Evolutionary conservation across 441 rosid species (phyloP).

Genomic region (Adansonia madagascariensis): DNA sequence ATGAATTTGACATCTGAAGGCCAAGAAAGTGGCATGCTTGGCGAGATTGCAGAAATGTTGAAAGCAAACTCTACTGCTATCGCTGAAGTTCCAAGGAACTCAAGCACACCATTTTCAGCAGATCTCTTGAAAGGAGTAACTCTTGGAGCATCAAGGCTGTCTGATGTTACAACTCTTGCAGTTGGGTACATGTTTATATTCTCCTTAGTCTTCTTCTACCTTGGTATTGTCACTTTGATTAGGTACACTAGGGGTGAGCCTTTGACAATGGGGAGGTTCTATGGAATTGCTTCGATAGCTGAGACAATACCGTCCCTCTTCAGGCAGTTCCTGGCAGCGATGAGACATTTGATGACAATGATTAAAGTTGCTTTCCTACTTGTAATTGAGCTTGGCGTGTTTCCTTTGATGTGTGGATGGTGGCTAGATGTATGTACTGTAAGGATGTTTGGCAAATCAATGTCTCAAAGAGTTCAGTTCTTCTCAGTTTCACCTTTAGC

Average conservation of each 20-base stretch:
- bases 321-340: constrained; percentile 90
- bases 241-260: constrained; percentile 97
- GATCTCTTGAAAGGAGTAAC: constrained; percentile 67
- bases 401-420: constrained; percentile 99
- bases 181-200: constrained; percentile 88
- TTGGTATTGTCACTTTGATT: constrained; percentile 77
- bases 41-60: constrained; percentile 64
- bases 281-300: constrained; percentile 80
- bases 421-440: constrained; percentile 97
- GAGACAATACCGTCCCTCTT: constrained; percentile 90
- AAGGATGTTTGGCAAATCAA: constrained; percentile 93
- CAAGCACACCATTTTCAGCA: constrained; percentile 54
- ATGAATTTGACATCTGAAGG: constrained; percentile 74
- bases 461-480: constrained; percentile 86
- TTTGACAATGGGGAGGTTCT: constrained; percentile 75
- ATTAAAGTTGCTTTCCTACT: constrained; percentile 96
- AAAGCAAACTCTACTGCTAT: constrained; percentile 68
- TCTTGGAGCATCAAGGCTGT: constrained; percentile 73
- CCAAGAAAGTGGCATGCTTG: constrained; percentile 58
- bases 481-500: constrained; percentile 87
- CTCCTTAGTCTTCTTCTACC: constrained; percentile 70
- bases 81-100: constrained; percentile 56
- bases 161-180: constrained; percentile 93
- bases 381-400: constrained; percentile 97
- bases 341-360: constrained; percentile 99